phyloP scores from a whole-genome alignment of 1,284 basidiomycete species.

The Violaceomyces palustris region DNA sequence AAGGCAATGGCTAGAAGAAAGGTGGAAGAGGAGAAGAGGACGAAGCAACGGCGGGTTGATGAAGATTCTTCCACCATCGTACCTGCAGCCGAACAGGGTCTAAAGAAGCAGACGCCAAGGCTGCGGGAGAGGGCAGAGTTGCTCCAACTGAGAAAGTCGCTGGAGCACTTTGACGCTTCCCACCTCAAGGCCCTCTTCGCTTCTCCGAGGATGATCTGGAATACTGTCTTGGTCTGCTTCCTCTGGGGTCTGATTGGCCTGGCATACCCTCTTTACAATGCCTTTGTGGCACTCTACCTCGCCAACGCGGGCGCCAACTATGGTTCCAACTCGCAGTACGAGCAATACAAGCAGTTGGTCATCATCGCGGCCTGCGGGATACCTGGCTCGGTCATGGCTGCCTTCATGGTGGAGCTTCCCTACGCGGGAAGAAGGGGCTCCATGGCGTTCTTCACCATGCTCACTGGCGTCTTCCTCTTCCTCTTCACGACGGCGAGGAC shows the following conservation, averaged over 20 bases:
- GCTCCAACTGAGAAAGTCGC: constrained; percentile 7
- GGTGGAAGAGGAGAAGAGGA: too few species aligned
- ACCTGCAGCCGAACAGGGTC: neutral
- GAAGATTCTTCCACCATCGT: neutral
- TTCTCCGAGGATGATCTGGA: constrained; percentile 62
- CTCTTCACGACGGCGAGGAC: constrained; percentile 64
- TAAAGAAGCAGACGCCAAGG: neutral
- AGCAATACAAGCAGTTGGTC: constrained; percentile 61
- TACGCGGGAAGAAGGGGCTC: constrained; percentile 64
- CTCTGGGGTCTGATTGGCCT: constrained; percentile 69
- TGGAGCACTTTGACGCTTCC: constrained; percentile 43
- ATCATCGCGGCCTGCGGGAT: constrained; percentile 65
- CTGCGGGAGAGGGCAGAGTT: constrained; percentile 4
- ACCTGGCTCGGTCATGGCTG: constrained; percentile 62
- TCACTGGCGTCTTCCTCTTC: constrained; percentile 67
- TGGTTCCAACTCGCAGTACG: constrained; percentile 52
- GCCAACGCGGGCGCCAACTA: constrained; percentile 57
- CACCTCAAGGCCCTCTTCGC: constrained; percentile 64
- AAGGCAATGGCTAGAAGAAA: too few species aligned
- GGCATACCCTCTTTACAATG: constrained; percentile 68
- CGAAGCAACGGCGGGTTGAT: too few species aligned
- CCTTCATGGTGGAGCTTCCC: constrained; percentile 61
- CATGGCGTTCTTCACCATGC: constrained; percentile 61
- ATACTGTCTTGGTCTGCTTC: constrained; percentile 61
- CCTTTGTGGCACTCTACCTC: constrained; percentile 63